Evolutionary conservation across 139 green algal species (phyloP).

Genomic region (Trebouxia sp.): DNA sequence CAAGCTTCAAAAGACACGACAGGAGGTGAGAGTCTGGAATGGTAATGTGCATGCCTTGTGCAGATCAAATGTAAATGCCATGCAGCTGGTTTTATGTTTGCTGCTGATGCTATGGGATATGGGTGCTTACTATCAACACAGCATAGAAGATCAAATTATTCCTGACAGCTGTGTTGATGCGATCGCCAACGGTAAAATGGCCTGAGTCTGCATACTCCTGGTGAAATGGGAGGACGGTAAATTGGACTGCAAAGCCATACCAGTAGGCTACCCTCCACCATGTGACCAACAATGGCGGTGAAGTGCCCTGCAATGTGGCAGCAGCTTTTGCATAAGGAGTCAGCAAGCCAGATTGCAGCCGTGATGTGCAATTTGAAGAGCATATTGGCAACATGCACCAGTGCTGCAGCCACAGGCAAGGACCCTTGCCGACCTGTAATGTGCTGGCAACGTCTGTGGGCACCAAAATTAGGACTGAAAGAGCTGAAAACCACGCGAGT

Average conservation of each 20-base stretch:
- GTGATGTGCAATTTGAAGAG: background rate
- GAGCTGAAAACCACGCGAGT: slow-evolving; percentile 58
- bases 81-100: no score
- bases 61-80: no score
- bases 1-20: no score
- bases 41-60: no score
- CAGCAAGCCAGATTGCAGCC: background rate
- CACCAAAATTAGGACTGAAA: slow-evolving; percentile 59
- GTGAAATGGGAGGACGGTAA: slow-evolving; percentile 60
- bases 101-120: background rate
- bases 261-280: slow-evolving; percentile 60
- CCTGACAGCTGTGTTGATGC: slow-evolving; percentile 35
- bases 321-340: background rate
- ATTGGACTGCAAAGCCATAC: slow-evolving; percentile 53
- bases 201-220: slow-evolving; percentile 54
- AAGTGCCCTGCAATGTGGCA: slow-evolving; percentile 12
- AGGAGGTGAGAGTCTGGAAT: no score
- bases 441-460: slow-evolving; percentile 52
- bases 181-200: slow-evolving; percentile 45
- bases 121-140: slow-evolving; percentile 36
- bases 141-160: slow-evolving; percentile 58
- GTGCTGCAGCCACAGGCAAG: background rate
- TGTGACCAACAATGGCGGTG: slow-evolving; percentile 30
- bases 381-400: background rate
- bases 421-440: slow-evolving; percentile 5